phyloP scores from a whole-genome alignment of 2,329 filamentous ascomycete genomes.

The Trichoderma atrobrunneum region DNA sequence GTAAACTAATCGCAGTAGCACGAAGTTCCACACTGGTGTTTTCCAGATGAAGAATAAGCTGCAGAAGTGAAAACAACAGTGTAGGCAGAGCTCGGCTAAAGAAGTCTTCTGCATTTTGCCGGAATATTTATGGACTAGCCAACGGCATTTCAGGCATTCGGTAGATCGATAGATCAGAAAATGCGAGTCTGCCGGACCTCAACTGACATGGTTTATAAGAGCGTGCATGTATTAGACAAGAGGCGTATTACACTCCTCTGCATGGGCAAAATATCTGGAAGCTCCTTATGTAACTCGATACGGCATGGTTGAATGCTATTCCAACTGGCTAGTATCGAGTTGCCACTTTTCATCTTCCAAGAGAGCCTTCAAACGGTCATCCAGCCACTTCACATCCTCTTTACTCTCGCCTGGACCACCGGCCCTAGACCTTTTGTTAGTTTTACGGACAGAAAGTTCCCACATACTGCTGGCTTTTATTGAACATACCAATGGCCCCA shows the following conservation, averaged over 20 bases:
- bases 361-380: slow-evolving; percentile 56
- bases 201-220: not conserved
- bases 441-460: not conserved
- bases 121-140: not conserved
- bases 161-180: not conserved
- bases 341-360: slow-evolving; percentile 25
- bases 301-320: not conserved
- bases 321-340: not conserved
- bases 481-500: slow-evolving; percentile 40
- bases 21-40: not conserved
- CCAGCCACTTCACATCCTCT: slow-evolving; percentile 70
- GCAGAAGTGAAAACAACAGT: not conserved
- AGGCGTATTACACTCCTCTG: not conserved
- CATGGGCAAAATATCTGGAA: not conserved
- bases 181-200: not conserved
- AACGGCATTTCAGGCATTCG: not conserved
- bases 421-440: slow-evolving; percentile 41
- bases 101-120: not conserved
- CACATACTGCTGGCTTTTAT: not conserved
- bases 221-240: not conserved
- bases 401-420: slow-evolving; percentile 69
- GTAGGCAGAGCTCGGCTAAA: not conserved
- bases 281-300: not conserved
- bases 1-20: not conserved
- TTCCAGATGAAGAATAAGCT: not conserved